Base-by-base conservation (phyloP, 179 eudicot genomes). In the Beta lomatogona region DNA sequence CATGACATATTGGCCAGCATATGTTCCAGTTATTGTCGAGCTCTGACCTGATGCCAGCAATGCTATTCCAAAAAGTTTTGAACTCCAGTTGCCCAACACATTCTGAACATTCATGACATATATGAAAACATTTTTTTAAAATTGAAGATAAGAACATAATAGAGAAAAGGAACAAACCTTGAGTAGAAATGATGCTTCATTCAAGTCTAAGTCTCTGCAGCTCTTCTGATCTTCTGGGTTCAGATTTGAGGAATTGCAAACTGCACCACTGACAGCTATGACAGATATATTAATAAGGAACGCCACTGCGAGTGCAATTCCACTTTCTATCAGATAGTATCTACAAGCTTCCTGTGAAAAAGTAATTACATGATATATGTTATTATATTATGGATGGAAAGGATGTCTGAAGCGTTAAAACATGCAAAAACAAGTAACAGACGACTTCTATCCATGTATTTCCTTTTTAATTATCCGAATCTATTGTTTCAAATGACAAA, bases 1-100 rank as follows among this genome's bases (percentile, higher is more conserved):
- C 99, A 97, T 97, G 75, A 97, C 95, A 85, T 92, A 97, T 86
- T 97, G 99, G 53, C 99, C 99, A 44, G 99, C 99, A 86, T 97
- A 97, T 4, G 99, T 97, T 80, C 99, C 99, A 4, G 99, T 97
- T 83, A 97, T 97, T 45, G 99, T 97, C 78, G 99, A 97, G 88
- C 99, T 97, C 88, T 97, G 99, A 22, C 99, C 99, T 16, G 99
- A 97, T 55, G 99, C 98, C 80, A 97, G 88, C 85, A 97, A 92
- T 53, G 99, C 99, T 83, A 97, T 84, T 73, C 93, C 99, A 81
- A 94, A 97, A 71, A 97, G 82, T 88, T 93, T 97, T 71, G 99
- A 97, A 75, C 99, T 97, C 99, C 99, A 97, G 61, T 81, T 94
- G 18, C 99, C 99, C 81, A 97, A 81, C 19, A 94, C 98, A 84